Percentiles rank a stretch among this genome's conserved stretches.
phyloP scores from a whole-genome alignment of 2,329 filamentous ascomycete genomes.

The Talaromyces marneffei region DNA sequence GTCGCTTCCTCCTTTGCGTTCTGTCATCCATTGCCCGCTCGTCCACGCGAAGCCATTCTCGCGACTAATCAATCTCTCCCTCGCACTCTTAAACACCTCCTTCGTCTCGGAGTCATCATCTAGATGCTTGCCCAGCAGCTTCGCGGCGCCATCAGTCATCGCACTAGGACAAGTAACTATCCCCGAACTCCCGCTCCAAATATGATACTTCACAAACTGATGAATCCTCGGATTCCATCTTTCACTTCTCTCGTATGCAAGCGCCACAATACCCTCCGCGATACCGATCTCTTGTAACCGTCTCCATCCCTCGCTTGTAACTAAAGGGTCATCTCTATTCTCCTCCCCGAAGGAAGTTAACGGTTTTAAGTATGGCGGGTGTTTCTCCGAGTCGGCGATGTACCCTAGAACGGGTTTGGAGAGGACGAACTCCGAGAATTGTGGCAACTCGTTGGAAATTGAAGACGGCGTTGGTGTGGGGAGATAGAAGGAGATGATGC shows the following conservation, averaged over 20 bases:
- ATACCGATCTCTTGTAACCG: conserved; percentile 21
- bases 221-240: conserved; percentile 21
- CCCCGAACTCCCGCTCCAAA: conserved; percentile 23
- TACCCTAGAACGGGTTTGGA: conserved; percentile 17
- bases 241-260: conserved; percentile 17
- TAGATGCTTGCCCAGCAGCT: conserved; percentile 20
- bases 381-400: conserved; percentile 20
- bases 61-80: conserved; percentile 44
- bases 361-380: conserved; percentile 19
- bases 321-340: conserved; percentile 21
- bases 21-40: conserved; percentile 73
- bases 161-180: conserved; percentile 24
- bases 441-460: conserved; percentile 18
- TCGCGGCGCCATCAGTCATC: conserved; percentile 27
- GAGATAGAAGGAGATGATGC: conserved; percentile 20
- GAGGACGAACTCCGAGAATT: conserved; percentile 20
- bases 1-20: conserved; percentile 63
- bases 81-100: conserved; percentile 19
- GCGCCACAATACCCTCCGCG: conserved; percentile 22
- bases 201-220: conserved; percentile 21
- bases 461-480: conserved; percentile 18
- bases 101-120: conserved; percentile 14
- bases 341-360: conserved; percentile 22
- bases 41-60: conserved; percentile 57
- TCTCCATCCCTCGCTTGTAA: conserved; percentile 25